These are phyloP conservation scores for Diaporthe helianthi DNA, from an alignment of 2,329 filamentous ascomycete genomes.

Conservation along the genomic window DNA sequence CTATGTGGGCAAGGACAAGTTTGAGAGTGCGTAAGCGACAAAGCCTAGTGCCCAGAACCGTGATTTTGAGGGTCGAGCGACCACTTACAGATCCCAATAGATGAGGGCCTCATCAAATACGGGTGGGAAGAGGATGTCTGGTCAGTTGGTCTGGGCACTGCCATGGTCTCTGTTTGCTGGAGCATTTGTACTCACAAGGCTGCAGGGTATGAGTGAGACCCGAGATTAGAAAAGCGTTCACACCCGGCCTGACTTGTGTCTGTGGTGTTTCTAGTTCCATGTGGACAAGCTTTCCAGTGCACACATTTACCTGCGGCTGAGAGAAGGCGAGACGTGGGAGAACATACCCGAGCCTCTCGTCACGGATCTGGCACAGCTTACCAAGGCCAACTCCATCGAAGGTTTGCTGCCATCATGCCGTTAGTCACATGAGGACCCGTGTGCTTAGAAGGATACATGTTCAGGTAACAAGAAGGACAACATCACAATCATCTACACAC, in stretches of 20 bases:
- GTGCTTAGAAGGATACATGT: background rate
- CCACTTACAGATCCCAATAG: constrained; percentile 54
- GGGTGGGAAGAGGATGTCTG: constrained; percentile 97
- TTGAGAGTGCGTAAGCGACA: constrained; percentile 77
- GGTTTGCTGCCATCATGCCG: constrained; percentile 56
- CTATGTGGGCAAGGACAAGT: constrained; percentile 99
- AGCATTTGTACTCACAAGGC: constrained; percentile 24
- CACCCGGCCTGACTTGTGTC: constrained; percentile 14
- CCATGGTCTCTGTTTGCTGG: too few species aligned
- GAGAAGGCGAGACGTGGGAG: constrained; percentile 83
- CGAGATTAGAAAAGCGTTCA: background rate
- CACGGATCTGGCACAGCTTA: constrained; percentile 92
- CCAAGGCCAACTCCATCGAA: constrained; percentile 98
- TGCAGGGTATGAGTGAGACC: constrained; percentile 43
- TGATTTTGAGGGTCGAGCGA: constrained; percentile 15
- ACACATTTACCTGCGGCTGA: constrained; percentile 91
- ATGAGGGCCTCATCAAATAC: constrained; percentile 94
- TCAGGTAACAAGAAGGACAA: constrained; percentile 98
- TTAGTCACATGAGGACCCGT: background rate
- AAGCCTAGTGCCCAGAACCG: constrained; percentile 2
- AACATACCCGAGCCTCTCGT: constrained; percentile 76
- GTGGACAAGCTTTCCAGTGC: constrained; percentile 96
- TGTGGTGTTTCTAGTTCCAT: constrained; percentile 72
- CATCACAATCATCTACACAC: constrained; percentile 94
- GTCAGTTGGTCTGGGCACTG: constrained; percentile 53